phyloP scores from a whole-genome alignment of 1,139 yeast species.

The Kurtzmaniella natalensis region DNA sequence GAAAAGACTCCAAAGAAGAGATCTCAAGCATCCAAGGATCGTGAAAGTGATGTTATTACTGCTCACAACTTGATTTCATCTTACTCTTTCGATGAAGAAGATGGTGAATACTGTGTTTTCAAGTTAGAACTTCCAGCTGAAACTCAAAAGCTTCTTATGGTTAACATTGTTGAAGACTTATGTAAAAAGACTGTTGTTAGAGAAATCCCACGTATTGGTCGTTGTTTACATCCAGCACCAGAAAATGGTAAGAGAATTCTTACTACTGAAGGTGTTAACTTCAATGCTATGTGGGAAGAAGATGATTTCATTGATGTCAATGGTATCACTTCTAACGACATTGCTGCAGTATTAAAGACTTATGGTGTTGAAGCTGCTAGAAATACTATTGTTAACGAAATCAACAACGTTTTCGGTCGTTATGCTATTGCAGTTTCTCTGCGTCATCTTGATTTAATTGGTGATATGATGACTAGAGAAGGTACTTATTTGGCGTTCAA shows the following conservation, averaged over 20 bases:
- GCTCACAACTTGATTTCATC: conserved; percentile 67
- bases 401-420: conserved; percentile 91
- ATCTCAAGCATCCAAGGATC: conserved; percentile 66
- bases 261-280: conserved; percentile 97
- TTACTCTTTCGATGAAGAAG: conserved; percentile 84
- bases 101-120: conserved; percentile 93
- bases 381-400: conserved; percentile 93
- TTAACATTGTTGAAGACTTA: conserved; percentile 88
- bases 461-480: conserved; percentile 99
- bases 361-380: conserved; percentile 99
- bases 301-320: conserved; percentile 88
- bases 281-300: conserved; percentile 97
- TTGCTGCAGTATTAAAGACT: conserved; percentile 81
- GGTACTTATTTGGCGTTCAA: conserved; percentile 96
- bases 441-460: conserved; percentile 94
- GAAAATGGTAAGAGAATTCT: conserved; percentile 63
- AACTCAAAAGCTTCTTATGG: conserved; percentile 94
- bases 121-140: conserved; percentile 79
- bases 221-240: conserved; percentile 84
- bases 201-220: conserved; percentile 85
- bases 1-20: conserved; percentile 19
- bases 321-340: conserved; percentile 85
- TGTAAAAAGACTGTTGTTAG: conserved; percentile 90
- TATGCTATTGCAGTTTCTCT: conserved; percentile 91
- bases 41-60: conserved; percentile 78